phyloP scores from a whole-genome alignment of 768 basidiomycete genomes.

The Multifurca ochricompacta region DNA sequence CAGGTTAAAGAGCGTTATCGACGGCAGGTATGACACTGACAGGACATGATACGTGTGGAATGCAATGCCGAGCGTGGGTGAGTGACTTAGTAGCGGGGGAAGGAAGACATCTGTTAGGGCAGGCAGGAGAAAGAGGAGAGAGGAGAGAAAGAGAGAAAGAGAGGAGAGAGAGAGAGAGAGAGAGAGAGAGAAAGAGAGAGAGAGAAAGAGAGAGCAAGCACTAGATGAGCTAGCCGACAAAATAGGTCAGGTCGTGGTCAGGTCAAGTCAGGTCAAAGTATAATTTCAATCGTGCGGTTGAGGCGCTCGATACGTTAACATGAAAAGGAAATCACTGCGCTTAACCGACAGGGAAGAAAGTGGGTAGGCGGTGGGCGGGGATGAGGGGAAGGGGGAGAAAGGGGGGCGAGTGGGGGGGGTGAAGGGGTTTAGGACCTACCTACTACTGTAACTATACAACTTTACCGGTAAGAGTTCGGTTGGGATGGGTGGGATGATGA shows the following conservation, averaged over 20 bases:
- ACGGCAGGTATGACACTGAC: constrained; percentile 19
- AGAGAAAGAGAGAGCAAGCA: background rate
- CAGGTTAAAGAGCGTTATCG: constrained; percentile 11
- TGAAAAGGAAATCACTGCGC: constrained; percentile 18
- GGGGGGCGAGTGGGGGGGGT: too few species aligned
- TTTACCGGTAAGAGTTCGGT: background rate
- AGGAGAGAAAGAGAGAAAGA: background rate
- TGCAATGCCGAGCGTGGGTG: constrained; percentile 1
- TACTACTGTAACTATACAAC: background rate
- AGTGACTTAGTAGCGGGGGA: constrained; percentile 6
- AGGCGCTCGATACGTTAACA: constrained; percentile 12
- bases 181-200: background rate
- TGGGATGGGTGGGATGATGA: background rate
- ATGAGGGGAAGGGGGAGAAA: background rate
- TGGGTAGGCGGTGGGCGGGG: background rate
- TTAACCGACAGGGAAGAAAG: constrained; percentile 11
- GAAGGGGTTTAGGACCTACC: too few species aligned
- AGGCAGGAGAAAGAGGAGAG: background rate
- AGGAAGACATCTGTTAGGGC: constrained; percentile 14
- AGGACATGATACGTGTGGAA: constrained; percentile 21
- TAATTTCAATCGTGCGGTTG: constrained; percentile 10
- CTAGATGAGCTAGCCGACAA: background rate
- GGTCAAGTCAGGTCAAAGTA: background rate
- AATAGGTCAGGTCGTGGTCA: background rate
- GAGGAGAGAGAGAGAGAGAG: too few species aligned